These are phyloP conservation scores for Amylocystis lapponica DNA, from an alignment of 768 basidiomycete genomes.

Conservation along the genomic window DNA sequence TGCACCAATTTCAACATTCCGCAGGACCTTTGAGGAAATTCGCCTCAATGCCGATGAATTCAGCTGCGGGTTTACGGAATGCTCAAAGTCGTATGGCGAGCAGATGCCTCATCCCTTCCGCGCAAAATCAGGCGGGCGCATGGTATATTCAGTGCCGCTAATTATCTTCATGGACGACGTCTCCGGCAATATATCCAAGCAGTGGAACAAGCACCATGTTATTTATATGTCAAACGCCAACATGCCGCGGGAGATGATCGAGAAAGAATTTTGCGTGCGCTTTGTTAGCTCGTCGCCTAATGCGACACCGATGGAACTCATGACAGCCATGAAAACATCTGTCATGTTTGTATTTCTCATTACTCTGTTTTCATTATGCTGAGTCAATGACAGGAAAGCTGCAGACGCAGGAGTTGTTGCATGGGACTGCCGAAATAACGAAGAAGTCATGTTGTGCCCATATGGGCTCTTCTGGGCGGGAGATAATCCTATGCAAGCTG, in stretches of 20 bases:
- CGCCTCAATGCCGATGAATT: too few species aligned
- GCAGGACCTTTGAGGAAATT: too few species aligned
- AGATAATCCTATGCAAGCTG: constrained; percentile 6
- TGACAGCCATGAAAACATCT: neutral
- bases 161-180: too few species aligned
- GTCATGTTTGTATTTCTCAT: neutral
- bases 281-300: constrained; percentile 1
- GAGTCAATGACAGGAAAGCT: neutral
- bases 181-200: constrained; percentile 1
- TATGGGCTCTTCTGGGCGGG: neutral
- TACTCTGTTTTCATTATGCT: neutral
- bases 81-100: too few species aligned
- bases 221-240: constrained; percentile 1
- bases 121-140: too few species aligned
- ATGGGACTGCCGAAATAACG: neutral
- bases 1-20: too few species aligned
- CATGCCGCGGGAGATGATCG: neutral
- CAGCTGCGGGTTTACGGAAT: too few species aligned
- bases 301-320: constrained; percentile 1
- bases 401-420: neutral
- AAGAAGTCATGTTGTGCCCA: neutral
- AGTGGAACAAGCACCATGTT: constrained; percentile 3
- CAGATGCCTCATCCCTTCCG: too few species aligned
- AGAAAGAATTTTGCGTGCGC: neutral
- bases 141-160: too few species aligned